Evolutionary conservation across 2,329 filamentous ascomycete genomes (phyloP).

Genomic region (Diaporthe sp.): DNA sequence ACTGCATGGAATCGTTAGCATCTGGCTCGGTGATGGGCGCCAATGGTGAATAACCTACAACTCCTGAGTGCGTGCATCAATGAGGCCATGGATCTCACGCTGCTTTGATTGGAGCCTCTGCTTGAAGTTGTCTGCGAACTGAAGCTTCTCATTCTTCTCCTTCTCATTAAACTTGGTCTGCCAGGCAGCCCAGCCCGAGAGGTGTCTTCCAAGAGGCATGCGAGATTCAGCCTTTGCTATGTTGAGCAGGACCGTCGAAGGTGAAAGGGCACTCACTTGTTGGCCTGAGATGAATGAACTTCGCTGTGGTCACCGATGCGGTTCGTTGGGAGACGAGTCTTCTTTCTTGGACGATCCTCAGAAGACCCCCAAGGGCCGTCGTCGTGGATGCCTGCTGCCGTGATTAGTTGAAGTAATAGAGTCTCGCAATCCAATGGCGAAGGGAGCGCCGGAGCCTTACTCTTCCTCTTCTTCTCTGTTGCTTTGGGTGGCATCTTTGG

Average conservation of each 20-base stretch:
- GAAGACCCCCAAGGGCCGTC: slow-evolving; percentile 21
- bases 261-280: slow-evolving; percentile 3
- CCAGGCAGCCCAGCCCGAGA: slow-evolving; percentile 34
- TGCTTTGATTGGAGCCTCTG: slow-evolving; percentile 31
- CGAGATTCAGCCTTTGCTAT: background rate
- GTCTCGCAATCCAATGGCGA: too few species aligned
- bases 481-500: slow-evolving; percentile 32
- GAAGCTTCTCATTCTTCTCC: slow-evolving; percentile 40
- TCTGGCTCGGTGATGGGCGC: background rate
- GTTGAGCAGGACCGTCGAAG: too few species aligned
- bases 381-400: slow-evolving; percentile 1
- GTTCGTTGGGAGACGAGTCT: background rate
- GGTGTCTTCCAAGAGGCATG: slow-evolving; percentile 9
- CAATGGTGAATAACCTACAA: slow-evolving; percentile 44
- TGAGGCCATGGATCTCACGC: slow-evolving; percentile 41
- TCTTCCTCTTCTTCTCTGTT: slow-evolving; percentile 32
- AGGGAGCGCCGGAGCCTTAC: background rate
- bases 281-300: background rate
- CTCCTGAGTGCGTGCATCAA: slow-evolving; percentile 44
- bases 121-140: slow-evolving; percentile 41
- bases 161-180: slow-evolving; percentile 41
- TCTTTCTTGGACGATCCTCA: slow-evolving; percentile 23
- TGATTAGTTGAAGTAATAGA: background rate
- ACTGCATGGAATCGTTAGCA: slow-evolving; percentile 12
- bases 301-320: background rate